phyloP scores from a whole-genome alignment of 2,329 filamentous ascomycete species.

The Nothomitra cinnamomea region DNA sequence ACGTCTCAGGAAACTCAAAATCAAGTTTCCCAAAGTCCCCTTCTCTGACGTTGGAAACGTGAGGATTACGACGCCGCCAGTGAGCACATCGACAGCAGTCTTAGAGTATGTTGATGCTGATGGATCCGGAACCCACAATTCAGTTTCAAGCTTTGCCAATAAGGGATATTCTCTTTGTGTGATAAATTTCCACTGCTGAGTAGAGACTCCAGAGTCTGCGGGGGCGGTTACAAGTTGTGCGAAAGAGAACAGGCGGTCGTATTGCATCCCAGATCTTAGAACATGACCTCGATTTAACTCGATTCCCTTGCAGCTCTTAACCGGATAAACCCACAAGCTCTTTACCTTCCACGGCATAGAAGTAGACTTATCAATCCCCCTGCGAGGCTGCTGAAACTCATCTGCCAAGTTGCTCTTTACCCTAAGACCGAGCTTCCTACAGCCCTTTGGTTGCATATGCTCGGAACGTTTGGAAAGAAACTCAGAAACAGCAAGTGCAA shows the following conservation, averaged over 20 bases:
- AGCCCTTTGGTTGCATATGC: slow-evolving; percentile 28
- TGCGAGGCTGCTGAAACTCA: slow-evolving; percentile 36
- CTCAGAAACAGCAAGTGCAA: slow-evolving; percentile 19
- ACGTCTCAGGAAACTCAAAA: slow-evolving; percentile 33
- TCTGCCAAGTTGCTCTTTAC: slow-evolving; percentile 35
- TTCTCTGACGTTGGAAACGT: slow-evolving; percentile 41
- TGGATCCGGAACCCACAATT: slow-evolving; percentile 54
- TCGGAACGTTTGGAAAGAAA: slow-evolving; percentile 5
- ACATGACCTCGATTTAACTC: slow-evolving; percentile 51
- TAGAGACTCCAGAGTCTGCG: slow-evolving; percentile 22
- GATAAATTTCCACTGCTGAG: slow-evolving; percentile 49
- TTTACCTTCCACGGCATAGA: slow-evolving; percentile 34
- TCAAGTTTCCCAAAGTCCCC: slow-evolving; percentile 22
- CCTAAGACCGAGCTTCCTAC: slow-evolving; percentile 33
- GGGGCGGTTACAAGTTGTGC: slow-evolving; percentile 40
- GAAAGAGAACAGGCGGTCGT: slow-evolving; percentile 72
- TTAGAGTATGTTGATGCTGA: slow-evolving; percentile 33
- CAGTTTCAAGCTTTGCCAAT: slow-evolving; percentile 49
- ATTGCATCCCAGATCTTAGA: slow-evolving; percentile 51
- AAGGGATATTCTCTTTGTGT: slow-evolving; percentile 52
- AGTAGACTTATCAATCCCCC: slow-evolving; percentile 9
- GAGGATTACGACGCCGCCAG: slow-evolving; percentile 45
- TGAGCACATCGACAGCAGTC: slow-evolving; percentile 31
- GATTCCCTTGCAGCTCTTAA: slow-evolving; percentile 68
- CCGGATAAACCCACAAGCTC: slow-evolving; percentile 62